Conservation (phyloP, 2,329 filamentous ascomycete genomes). For the Nectriaceae sp. region DNA sequence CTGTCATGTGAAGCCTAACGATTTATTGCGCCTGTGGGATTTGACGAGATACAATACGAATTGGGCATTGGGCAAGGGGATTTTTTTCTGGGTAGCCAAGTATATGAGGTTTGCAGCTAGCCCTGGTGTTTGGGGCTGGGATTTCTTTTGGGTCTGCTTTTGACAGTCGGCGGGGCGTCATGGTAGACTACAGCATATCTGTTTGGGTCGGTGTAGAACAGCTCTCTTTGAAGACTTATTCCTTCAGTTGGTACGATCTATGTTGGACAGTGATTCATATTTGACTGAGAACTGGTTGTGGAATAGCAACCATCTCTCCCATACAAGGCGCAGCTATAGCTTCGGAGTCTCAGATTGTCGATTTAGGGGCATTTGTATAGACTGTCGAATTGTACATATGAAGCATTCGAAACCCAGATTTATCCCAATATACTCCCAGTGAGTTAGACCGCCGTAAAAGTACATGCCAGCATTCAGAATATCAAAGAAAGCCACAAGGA, state of each 20-base stretch:
- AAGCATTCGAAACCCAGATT: conserved; percentile 8
- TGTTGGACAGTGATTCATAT: too few relatives aligned
- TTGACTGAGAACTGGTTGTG: too few relatives aligned
- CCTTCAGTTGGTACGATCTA: too few relatives aligned
- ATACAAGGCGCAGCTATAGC: too few relatives aligned
- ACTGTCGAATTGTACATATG: conserved; percentile 15
- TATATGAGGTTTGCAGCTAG: conserved; percentile 8
- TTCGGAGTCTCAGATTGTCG: conserved; percentile 6
- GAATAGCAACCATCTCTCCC: too few relatives aligned
- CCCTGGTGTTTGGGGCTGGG: conserved; percentile 10
- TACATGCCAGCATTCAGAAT: too few relatives aligned
- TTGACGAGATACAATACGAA: conserved; percentile 1
- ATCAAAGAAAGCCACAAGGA: too few relatives aligned
- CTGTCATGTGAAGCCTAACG: conserved; percentile 58
- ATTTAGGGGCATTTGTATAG: conserved; percentile 16
- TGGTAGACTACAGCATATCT: conserved; percentile 22
- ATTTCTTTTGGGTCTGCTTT: conserved; percentile 11
- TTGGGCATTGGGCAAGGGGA: background rate
- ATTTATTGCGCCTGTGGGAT: background rate
- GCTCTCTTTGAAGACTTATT: conserved; percentile 3
- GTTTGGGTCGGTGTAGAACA: conserved; percentile 1
- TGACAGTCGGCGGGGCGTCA: conserved; percentile 17
- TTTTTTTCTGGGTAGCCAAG: too few relatives aligned
- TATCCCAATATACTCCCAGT: background rate
- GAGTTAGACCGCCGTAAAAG: too few relatives aligned